phyloP scores from a whole-genome alignment of 768 basidiomycete species.

The Mycena leptocephala region DNA sequence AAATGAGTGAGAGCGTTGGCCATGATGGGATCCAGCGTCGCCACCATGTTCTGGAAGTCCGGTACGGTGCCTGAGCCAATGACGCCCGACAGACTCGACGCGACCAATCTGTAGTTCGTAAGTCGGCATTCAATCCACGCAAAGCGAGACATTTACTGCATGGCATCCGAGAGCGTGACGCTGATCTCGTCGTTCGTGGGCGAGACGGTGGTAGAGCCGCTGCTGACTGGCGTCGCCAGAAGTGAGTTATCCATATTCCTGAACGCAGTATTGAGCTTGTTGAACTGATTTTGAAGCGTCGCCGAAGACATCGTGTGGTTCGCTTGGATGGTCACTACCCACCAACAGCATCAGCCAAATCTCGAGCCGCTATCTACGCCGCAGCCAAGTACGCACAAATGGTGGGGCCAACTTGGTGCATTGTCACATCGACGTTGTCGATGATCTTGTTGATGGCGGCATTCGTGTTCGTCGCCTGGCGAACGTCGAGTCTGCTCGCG shows the following conservation, averaged over 20 bases:
- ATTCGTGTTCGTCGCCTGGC: slow-evolving; percentile 54
- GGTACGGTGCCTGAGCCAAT: slow-evolving; percentile 40
- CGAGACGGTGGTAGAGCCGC: slow-evolving; percentile 47
- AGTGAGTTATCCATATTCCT: slow-evolving; percentile 40
- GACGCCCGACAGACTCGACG: slow-evolving; percentile 51
- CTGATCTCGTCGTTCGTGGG: slow-evolving; percentile 56
- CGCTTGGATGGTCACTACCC: slow-evolving; percentile 43
- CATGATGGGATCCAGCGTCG: slow-evolving; percentile 49
- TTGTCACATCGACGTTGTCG: slow-evolving; percentile 39
- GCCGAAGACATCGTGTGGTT: slow-evolving; percentile 43
- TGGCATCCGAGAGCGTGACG: slow-evolving; percentile 46
- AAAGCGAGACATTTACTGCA: slow-evolving; percentile 44
- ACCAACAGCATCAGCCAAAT: background rate
- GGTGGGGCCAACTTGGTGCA: slow-evolving; percentile 40
- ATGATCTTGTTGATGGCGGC: slow-evolving; percentile 43
- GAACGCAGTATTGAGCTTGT: slow-evolving; percentile 45
- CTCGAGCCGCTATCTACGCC: background rate
- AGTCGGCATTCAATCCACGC: background rate
- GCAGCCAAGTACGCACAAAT: slow-evolving; percentile 43
- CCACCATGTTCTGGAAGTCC: slow-evolving; percentile 41
- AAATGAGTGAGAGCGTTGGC: slow-evolving; percentile 41
- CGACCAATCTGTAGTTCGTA: slow-evolving; percentile 36
- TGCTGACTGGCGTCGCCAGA: slow-evolving; percentile 44
- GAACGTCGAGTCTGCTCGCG: slow-evolving; percentile 45
- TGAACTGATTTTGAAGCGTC: slow-evolving; percentile 46